Evolutionary conservation across 371 early-diverging fungal species (phyloP), one percentile per base, ranked within the genome.

Genomic region (Rhizoclosmatium hyalinum): DNA sequence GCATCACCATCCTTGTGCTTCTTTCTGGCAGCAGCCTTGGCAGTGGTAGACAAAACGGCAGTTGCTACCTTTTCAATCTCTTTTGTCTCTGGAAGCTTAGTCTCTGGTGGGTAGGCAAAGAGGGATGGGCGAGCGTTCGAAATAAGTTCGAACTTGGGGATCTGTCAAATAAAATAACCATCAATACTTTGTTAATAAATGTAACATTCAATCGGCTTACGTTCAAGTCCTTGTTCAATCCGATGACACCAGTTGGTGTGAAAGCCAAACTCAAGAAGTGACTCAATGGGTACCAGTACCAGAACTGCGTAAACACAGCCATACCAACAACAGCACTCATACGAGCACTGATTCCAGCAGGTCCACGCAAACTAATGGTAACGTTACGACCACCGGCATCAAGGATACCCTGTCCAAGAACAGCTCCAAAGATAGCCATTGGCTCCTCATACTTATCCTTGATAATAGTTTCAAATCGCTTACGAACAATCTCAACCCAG

Each of bases 211-310:
- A 19, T 55, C 54, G 19, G 43, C 68, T 64, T 82, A 90, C 89
- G 77, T 92, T 84, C 43, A 98, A 82, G 65, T 96, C 89, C 73
- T 91, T 90, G 86, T 96, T 95, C 60, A 99, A 87, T 39, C 95
- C 98, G 84, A 99, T 97, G 54, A 99, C 81, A 57, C 94, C 94
- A 2, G 99, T 99, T 6, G 99, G 98, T 19, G 92, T 92, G 78
- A 99, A 96, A 4, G 98, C 89, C 82, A 98, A 88, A 74, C 93
- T 89, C 65, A 99, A 81, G 84, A 99, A 96, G 82, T 96, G 97
- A 55, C 95, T 93, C 78, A 99, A 84, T 47, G 99, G 99, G 88
- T 96, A 98, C 99, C 99, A 99, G 90, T 96, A 97, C 99, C 99
- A 99, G 85, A 95, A 98, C 84, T 99, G 98, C 24, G 96, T 94